Evolutionary conservation across 164 flowering plant species (phyloP), one percentile per base, ranked within the genome.

Genomic region (Umbilicus rupestris): DNA sequence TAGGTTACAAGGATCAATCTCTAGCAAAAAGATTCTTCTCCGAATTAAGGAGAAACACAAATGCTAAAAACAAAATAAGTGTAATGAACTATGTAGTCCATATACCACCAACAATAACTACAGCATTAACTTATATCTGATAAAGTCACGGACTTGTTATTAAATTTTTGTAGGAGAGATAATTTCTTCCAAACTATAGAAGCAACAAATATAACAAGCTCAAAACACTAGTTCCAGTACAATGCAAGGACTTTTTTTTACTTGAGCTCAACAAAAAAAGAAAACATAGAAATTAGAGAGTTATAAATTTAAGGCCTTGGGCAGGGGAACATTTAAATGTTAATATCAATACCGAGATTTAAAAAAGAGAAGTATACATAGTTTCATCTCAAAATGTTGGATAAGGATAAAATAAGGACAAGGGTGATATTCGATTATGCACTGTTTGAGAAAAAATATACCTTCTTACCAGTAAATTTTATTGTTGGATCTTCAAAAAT

Each of bases 401-500:
- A 44, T 4, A 15, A 19, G n/a, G 47, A 44, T 15, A 15, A 16
- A 5, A 44, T 4, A 15, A 19, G 47, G 44, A 41, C 14, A 44
- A 44, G 16, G 47, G 47, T 44, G 47, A 44, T 16, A 19, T 19
- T 19, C 7, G 5, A 8, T 24, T 26, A 50, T 14, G 30, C 59
- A 28, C 15, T 4, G 8, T 46, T 2, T 47, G 41, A 30, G 3
- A 19, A 31, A 62, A 33, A 39, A 28, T 28, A 47, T 28, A 55
- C 41, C 64, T 42, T 41, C 71, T 71, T 82, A 92, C 96, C 98
- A 47, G 75, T 82, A 65, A 92, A 92, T 68, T 71, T 84, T 28
- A 89, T 92, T 9, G 98, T 92, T 57, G 98, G 98, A 76, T 92
- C 98, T 79, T 92, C 98, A 75, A 89, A 92, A 26, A 75, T 64